Evolutionary conservation across 2,329 filamentous ascomycete species (phyloP), one percentile per base, ranked within the genome.

Genomic region (Trichoderma gracile): DNA sequence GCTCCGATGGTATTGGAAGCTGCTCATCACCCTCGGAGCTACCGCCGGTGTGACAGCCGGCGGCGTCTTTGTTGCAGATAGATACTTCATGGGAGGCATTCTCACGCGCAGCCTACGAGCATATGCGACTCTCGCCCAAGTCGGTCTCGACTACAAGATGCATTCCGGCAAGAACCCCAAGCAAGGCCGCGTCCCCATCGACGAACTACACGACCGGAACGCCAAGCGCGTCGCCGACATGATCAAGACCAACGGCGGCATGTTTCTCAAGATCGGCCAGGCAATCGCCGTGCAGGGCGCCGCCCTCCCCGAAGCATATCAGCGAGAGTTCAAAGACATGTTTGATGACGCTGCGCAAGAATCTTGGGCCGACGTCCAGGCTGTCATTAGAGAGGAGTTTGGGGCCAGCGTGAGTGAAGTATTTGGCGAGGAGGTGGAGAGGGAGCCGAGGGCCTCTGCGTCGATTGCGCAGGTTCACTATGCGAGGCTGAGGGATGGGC

Each of bases 241-340:
- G 62, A 59, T 64, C 46, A 64, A 64, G 15, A 33, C 45, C 17
- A 64, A 60, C 40, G 62, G 62, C 12, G 62, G 62, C 25, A 58
- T 64, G 46, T 64, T 59, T 17, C 46, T 64, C 27, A 64, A 64
- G 38, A 60, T 60, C 45, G 62, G 62, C 45, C 62, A 64, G n/a
- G 62, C 62, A 9, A 64, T 64, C 42, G 62, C 62, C 10, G 62
- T 64, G 17, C 62, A 64, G 42, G 55, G 62, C 19, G 46, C 54
- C 1, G 62, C 55, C 6, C 62, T 64, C 0, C 62, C 62, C 5
- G 62, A 64, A 15, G 62, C 55, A 10, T 64, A 64, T n/a, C 62
- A 60, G 46, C 62, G 62, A 6, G 62, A 64, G 12, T 64, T 64
- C 19, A 53, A 58, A 30, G 55, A 58, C 5, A 64, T 64, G 62